Conservation (phyloP, 305 asterid genomes). For the Fraxinus sp. region DNA sequence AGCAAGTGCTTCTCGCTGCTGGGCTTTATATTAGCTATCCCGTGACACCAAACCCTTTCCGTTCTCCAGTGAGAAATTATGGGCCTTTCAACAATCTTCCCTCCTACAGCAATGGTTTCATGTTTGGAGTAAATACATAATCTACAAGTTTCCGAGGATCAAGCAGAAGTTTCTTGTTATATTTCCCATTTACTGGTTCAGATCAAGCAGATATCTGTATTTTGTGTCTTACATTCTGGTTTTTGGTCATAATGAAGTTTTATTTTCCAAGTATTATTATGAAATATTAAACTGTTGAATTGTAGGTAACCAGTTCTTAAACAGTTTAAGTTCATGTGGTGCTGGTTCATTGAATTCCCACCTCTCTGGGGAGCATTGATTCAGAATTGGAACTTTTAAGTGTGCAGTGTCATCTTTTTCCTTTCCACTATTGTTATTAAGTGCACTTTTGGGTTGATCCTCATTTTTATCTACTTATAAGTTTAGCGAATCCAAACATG, state of each 20-base stretch:
- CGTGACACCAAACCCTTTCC: conserved; percentile 40
- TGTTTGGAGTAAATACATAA: conserved; percentile 37
- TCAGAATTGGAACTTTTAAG: too few relatives aligned
- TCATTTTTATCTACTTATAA: background rate
- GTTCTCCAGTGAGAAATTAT: conserved; percentile 36
- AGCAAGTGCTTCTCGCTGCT: conserved; percentile 24
- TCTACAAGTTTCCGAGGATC: background rate
- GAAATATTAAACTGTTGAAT: background rate
- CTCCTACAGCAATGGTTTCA: conserved; percentile 33
- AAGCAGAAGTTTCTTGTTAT: background rate
- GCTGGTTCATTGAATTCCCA: background rate
- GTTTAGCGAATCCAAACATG: background rate
- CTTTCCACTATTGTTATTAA: background rate
- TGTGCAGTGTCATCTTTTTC: background rate
- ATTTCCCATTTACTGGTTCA: background rate
- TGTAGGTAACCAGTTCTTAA: background rate
- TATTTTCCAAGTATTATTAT: background rate
- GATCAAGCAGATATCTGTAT: background rate
- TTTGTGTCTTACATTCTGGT: background rate
- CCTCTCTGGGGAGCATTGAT: too few relatives aligned
- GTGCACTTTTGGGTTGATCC: background rate
- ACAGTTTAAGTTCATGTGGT: background rate
- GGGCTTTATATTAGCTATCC: conserved; percentile 34
- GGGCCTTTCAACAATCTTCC: conserved; percentile 33
- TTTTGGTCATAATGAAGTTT: background rate